These are phyloP conservation scores for Lonicera japonica DNA, from an alignment of 129 eudicot genomes.

Conservation along the genomic window DNA sequence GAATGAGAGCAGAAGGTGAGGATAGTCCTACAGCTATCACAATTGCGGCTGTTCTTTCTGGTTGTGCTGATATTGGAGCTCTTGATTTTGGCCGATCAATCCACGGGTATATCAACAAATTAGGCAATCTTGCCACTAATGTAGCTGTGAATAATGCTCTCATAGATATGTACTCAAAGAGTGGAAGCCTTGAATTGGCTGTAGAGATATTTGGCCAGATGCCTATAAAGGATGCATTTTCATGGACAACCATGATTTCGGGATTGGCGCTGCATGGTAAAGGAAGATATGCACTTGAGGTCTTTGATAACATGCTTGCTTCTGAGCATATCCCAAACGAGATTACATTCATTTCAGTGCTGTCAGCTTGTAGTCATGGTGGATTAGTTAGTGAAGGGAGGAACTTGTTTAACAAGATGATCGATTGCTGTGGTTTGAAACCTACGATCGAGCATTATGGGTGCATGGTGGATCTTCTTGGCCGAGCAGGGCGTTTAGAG, in stretches of 20 bases:
- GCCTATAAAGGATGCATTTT: slow-evolving; percentile 45
- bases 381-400: slow-evolving; percentile 46
- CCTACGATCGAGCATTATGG: slow-evolving; percentile 55
- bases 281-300: slow-evolving; percentile 42
- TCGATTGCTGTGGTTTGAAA: slow-evolving; percentile 23
- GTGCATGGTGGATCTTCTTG: slow-evolving; percentile 60
- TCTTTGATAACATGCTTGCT: slow-evolving; percentile 37
- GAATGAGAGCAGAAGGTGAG: slow-evolving; percentile 28
- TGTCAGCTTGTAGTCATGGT: slow-evolving; percentile 62
- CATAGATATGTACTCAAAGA: slow-evolving; percentile 58
- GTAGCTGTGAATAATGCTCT: slow-evolving; percentile 55
- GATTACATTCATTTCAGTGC: slow-evolving; percentile 43
- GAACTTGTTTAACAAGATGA: slow-evolving; percentile 29
- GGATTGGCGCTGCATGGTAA: slow-evolving; percentile 53
- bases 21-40: slow-evolving; percentile 40
- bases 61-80: slow-evolving; percentile 75
- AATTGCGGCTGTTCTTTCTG: slow-evolving; percentile 52
- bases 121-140: slow-evolving; percentile 24
- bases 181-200: slow-evolving; percentile 43
- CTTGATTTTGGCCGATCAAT: slow-evolving; percentile 53
- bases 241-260: slow-evolving; percentile 60
- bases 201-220: slow-evolving; percentile 29
- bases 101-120: slow-evolving; percentile 47
- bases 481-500: slow-evolving; percentile 46
- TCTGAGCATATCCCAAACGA: slow-evolving; percentile 36